Conservation (phyloP, 129 eudicot genomes). For the Rutidosis leptorrhynchoides region DNA sequence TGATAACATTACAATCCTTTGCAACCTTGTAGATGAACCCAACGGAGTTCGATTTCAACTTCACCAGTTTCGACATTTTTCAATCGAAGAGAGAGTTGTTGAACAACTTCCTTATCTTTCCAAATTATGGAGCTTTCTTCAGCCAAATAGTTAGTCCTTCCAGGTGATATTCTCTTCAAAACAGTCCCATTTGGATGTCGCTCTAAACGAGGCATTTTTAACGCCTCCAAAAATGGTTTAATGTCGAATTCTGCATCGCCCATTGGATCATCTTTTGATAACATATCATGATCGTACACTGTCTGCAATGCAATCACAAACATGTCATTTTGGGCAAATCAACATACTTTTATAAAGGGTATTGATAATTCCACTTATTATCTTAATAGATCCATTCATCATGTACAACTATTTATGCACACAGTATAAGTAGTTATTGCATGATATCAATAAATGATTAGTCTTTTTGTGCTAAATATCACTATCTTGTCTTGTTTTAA, state of each 20-base stretch:
- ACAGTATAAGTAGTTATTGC: too few species aligned
- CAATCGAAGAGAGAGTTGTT: constrained; percentile 42
- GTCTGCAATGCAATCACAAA: constrained; percentile 26
- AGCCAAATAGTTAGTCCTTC: constrained; percentile 36
- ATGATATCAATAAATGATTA: too few species aligned
- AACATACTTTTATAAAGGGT: too few species aligned
- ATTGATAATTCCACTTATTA: too few species aligned
- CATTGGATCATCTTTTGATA: constrained; percentile 50
- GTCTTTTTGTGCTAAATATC: neutral
- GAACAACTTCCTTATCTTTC: constrained; percentile 43
- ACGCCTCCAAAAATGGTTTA: constrained; percentile 36
- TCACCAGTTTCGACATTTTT: constrained; percentile 51
- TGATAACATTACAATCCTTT: constrained; percentile 9
- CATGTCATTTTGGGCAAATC: neutral
- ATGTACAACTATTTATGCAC: too few species aligned
- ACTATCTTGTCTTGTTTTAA: neutral
- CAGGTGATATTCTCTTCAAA: constrained; percentile 41
- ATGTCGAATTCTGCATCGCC: constrained; percentile 58
- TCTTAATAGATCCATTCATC: too few species aligned
- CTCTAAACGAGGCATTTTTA: constrained; percentile 38
- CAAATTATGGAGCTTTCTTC: constrained; percentile 53
- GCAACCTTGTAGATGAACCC: constrained; percentile 39
- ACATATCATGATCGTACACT: constrained; percentile 46
- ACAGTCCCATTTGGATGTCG: constrained; percentile 38
- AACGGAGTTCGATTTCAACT: constrained; percentile 44